A percentile compares a stretch with the other conserved stretches of the same genome.
Evolutionary conservation across 495 filamentous ascomycete genomes (phyloP).

Genomic region (Neurospora sp.): DNA sequence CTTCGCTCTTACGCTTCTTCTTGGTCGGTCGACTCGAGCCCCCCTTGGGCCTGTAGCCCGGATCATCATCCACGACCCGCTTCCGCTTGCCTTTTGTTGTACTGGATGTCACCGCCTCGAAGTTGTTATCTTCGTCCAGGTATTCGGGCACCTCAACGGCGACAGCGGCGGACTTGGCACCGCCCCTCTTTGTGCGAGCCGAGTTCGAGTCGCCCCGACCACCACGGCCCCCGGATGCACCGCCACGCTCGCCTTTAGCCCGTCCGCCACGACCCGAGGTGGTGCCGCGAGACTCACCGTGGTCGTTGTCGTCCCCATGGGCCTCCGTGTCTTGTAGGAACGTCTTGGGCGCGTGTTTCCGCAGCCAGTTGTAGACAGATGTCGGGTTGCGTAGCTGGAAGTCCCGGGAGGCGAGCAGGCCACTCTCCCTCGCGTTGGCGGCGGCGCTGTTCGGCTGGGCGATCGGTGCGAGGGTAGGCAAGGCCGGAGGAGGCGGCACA

Average conservation of each 20-base stretch:
- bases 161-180: slow-evolving; percentile 2
- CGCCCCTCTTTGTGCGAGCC: slow-evolving; percentile 18
- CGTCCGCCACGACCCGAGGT: slow-evolving; percentile 13
- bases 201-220: slow-evolving; percentile 3
- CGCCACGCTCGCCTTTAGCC: slow-evolving; percentile 11
- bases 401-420: slow-evolving; percentile 30
- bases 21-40: slow-evolving; percentile 46
- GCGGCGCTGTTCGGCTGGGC: slow-evolving; percentile 20
- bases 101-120: slow-evolving; percentile 37
- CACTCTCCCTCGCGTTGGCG: slow-evolving; percentile 13
- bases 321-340: slow-evolving; percentile 73
- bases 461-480: slow-evolving; percentile 31
- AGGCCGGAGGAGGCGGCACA: slow-evolving; percentile 8
- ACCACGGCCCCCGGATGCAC: not conserved
- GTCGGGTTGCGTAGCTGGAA: slow-evolving; percentile 65
- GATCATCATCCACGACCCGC: slow-evolving; percentile 56
- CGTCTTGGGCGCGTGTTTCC: slow-evolving; percentile 69
- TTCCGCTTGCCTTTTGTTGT: slow-evolving; percentile 33
- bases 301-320: slow-evolving; percentile 34
- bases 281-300: slow-evolving; percentile 19
- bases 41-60: slow-evolving; percentile 60
- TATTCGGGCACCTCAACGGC: slow-evolving; percentile 27
- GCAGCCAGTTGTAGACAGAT: slow-evolving; percentile 85
- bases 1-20: slow-evolving; percentile 50
- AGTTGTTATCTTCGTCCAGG: slow-evolving; percentile 27